Base-by-base conservation (phyloP, 1,284 basidiomycete species). In the Lentinula novae-zelandiae region DNA sequence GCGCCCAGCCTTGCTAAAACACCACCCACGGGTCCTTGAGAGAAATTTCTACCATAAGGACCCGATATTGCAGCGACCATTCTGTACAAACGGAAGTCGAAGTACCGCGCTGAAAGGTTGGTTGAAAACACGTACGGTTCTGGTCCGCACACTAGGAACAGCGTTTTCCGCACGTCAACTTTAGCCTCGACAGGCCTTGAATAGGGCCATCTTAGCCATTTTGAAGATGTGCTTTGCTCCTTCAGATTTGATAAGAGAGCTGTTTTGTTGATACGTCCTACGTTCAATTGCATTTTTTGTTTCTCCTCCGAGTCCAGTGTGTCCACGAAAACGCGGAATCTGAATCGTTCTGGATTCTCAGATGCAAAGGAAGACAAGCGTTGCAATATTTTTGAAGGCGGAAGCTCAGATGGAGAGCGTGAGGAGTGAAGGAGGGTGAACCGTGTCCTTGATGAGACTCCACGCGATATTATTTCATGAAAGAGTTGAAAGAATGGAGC, bases 71-170 rank as follows among this genome's bases (percentile, higher is more conserved):
- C 81, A 55, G 72, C 75, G 50, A 92, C 76, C 91, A 93, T 92
- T 39, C 91, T 93, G 66, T 34, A 31, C 27, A 33, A n/a, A 13
- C n/a, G 42, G 22, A 46, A 7, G 53, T 46, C 59, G 49, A 60
- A 13, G 38, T 50, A 62, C 42, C 53, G 39, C 52, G 60, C 40
- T 65, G 60, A 52, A n/a, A 27, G 27, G 27, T 27, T 27, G 40
- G 54, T 13, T 39, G 54, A 58, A 12, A 20, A 12, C n/a, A 77
- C 89, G 71, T 72, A 91, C 90, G 80, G 78, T 61, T 92, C 88
- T 22, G 92, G 92, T 34, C 91, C 91, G 72, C 90, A 93, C 1
- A 93, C 81, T 6, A 91, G 72, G 67, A 92, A 85, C 58, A 92
- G 73, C 4, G 81, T 76, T 62, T 77, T 83, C 66, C 71, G 75